Evolutionary conservation across 371 early-diverging fungal species (phyloP).

Genomic region (Rozella allomycis): DNA sequence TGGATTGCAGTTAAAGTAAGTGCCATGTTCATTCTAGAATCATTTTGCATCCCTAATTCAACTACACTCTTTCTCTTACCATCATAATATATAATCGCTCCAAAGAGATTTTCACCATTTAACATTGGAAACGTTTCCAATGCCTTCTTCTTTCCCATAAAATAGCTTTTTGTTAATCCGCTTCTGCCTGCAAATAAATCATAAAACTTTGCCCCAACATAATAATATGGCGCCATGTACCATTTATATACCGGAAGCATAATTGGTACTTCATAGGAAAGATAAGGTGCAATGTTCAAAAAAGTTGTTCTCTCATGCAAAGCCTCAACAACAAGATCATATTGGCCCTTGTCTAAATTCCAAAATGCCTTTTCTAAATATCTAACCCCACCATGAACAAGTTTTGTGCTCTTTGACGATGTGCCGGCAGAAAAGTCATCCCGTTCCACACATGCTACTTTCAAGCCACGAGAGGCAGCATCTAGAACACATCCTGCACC

Average conservation of each 20-base stretch:
- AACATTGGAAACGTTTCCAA: constrained; percentile 89
- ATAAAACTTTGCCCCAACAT: constrained; percentile 86
- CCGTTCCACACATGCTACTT: constrained; percentile 87
- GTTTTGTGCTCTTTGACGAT: constrained; percentile 87
- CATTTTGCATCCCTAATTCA: constrained; percentile 72
- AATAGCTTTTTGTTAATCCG: constrained; percentile 66
- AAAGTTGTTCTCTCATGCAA: constrained; percentile 87
- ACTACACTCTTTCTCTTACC: constrained; percentile 20
- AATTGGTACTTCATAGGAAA: constrained; percentile 80
- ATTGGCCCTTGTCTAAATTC: constrained; percentile 87
- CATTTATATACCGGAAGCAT: constrained; percentile 86
- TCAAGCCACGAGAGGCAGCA: constrained; percentile 87
- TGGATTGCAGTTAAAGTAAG: constrained; percentile 80
- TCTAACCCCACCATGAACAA: constrained; percentile 98
- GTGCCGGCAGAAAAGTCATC: constrained; percentile 91
- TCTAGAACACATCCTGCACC: constrained; percentile 93
- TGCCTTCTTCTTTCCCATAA: constrained; percentile 57
- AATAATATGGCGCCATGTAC: constrained; percentile 94
- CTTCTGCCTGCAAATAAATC: constrained; percentile 70
- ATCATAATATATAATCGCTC: constrained; percentile 94
- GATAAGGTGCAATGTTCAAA: constrained; percentile 86
- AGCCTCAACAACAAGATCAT: constrained; percentile 88
- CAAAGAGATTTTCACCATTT: constrained; percentile 64
- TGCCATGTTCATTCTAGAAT: constrained; percentile 92
- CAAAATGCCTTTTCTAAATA: constrained; percentile 95